Conservation (phyloP, 129 eudicot species). For the Gnaphalium uliginosum region DNA sequence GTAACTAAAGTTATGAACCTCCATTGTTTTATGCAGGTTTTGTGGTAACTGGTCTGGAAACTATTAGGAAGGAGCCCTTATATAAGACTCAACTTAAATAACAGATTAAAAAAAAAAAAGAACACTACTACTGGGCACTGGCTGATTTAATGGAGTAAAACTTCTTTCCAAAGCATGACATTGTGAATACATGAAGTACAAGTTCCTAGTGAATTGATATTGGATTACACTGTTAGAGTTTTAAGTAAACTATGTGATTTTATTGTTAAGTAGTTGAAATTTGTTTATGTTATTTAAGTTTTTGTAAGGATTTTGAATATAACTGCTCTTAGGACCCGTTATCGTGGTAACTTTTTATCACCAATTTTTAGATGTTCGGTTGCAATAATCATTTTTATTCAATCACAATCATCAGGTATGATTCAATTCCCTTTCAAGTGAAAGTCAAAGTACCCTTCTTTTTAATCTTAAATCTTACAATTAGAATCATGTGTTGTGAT, state of each 20-base stretch:
- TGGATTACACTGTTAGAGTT: background rate
- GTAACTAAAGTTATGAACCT: constrained; percentile 30
- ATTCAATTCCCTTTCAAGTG: no score
- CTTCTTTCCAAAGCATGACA: background rate
- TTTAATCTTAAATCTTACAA: no score
- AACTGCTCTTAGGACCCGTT: background rate
- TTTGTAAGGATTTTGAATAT: background rate
- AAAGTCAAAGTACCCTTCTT: no score
- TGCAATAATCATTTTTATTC: no score
- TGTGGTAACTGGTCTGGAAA: constrained; percentile 24
- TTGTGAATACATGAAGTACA: constrained; percentile 8
- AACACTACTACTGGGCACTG: no score
- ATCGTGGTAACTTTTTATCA: background rate
- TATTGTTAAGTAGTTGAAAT: background rate
- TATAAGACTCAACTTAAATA: constrained; percentile 22
- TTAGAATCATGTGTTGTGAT: no score
- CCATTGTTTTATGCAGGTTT: constrained; percentile 17
- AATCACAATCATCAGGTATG: no score
- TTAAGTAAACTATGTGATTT: background rate
- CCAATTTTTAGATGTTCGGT: no score
- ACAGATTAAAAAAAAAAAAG: background rate
- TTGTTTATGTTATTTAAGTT: background rate
- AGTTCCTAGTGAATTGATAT: background rate
- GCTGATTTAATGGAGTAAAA: background rate
- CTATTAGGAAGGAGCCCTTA: constrained; percentile 19